Base-by-base conservation (phyloP, 2,329 filamentous ascomycete genomes). In the Lasiodiplodia sp. region DNA sequence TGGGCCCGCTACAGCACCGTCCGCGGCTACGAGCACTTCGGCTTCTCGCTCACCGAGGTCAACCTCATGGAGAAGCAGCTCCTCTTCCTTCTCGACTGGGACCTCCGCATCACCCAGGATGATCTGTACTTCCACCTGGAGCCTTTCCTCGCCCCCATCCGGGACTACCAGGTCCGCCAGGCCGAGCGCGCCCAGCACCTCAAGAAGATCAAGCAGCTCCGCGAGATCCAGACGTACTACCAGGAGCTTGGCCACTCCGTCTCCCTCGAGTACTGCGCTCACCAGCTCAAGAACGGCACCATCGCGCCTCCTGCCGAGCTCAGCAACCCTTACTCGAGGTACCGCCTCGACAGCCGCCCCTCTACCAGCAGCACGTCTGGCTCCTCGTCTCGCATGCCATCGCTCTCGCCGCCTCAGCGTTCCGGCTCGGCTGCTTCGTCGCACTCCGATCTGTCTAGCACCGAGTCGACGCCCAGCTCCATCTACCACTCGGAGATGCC, bases 1-100 rank as follows among this genome's bases (percentile, higher is more conserved):
- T 99, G 96, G 96, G 94, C 96, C 72, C 91, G 90, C 76, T 99
- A 98, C 86, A 97, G 92, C 70, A 84, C 90, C 75, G 90, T 97
- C 74, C 87, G 86, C 71, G 88, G 87, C 66, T 91, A 86, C 79
- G 89, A 90, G 12, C 88, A 86, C 76, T 99, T 98, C 77, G 92
- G 94, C 74, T 98, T 99, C 86, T 95, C 90, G 75, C 87, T 94
- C 73, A 96, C 93, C 44, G 96, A 99, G 83, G 96, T 99, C 75
- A 99, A 99, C 85, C 87, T 98, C 71, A 99, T 99, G 96, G 96
- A 99, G 87, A 96, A 97, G 87, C 96, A 99, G 83, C 87, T 99
- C 37, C 90, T 99, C 65, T 96, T 93, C 84, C 88, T 99, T 53
- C 87, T 99, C 56, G 92, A 97, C 79, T 99, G 94, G 93, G 93